Evolutionary conservation across 768 basidiomycete genomes (phyloP).

Genomic region (Hericium rajendrae): DNA sequence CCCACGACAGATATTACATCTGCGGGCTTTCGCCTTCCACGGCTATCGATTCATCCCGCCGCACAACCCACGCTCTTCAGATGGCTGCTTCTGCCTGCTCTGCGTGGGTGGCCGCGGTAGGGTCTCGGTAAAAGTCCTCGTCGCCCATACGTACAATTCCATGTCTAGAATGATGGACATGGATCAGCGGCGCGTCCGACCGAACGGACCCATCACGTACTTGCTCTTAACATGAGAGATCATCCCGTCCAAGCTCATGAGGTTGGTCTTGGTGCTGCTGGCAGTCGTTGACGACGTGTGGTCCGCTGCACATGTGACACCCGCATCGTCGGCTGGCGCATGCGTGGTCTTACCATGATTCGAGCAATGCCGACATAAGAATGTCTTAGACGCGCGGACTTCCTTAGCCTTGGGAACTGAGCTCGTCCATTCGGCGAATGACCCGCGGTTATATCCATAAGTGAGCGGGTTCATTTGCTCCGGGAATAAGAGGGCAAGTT

Average conservation of each 20-base stretch:
- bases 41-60: not conserved
- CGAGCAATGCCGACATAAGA: conserved; percentile 13
- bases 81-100: not conserved
- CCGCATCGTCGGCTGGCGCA: not conserved
- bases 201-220: conserved; percentile 26
- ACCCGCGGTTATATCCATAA: not conserved
- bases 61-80: not conserved
- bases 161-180: conserved; percentile 33
- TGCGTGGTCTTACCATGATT: not conserved
- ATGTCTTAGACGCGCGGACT: conserved; percentile 6
- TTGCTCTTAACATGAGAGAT: conserved; percentile 54
- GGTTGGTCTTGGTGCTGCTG: conserved; percentile 8
- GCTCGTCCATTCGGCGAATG: not conserved
- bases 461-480: not conserved
- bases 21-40: not conserved
- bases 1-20: not conserved
- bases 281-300: not conserved
- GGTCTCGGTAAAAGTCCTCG: conserved; percentile 13
- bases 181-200: not conserved
- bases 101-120: not conserved
- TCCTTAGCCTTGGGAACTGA: not conserved
- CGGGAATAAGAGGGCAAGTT: not conserved
- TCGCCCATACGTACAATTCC: conserved; percentile 11
- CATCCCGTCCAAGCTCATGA: conserved; percentile 45
- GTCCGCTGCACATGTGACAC: not conserved